Evolutionary conservation across 148 eudicot genomes (phyloP), one percentile per base, ranked within the genome.

Genomic region (Pharnaceum exiguum): DNA sequence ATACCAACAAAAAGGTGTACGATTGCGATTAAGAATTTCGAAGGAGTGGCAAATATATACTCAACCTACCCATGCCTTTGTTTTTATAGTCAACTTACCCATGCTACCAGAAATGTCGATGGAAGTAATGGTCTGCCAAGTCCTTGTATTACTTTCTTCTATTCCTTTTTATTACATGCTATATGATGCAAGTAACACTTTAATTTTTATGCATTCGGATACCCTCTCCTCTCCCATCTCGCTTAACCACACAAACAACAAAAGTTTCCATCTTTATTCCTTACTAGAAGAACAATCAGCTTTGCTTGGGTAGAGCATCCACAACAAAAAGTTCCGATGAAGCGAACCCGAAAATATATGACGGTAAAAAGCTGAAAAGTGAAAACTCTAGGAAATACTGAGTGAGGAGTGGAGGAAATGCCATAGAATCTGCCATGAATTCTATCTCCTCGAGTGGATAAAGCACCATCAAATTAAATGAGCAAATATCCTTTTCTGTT

Each of bases 181-280:
- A n/a, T n/a, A n/a, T n/a, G n/a, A n/a, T n/a, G n/a, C n/a, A n/a
- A n/a, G n/a, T n/a, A n/a, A n/a, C n/a, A n/a, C n/a, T n/a, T n/a
- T n/a, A n/a, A n/a, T n/a, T n/a, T 30, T 51, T 51, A 23, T 3
- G 12, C 16, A 53, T 53, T 53, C 57, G 32, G 28, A 21, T 53
- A 35, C 28, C 28, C 7, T 12, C 39, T 8, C 15, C 24, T 53
- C 43, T 43, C 5, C 10, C 17, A 23, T 35, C 28, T 7, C 57
- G 27, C 57, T 19, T 7, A 3, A 21, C 43, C 57, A 35, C 24
- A 18, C 28, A 35, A 19, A 53, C 25, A 22, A 16, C 12, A 30
- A 46, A 60, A 60, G 65, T 23, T 60, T n/a, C 22, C 1, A 47
- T 33, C 64, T 62, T 51, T 19, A 39, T 62, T 40, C 47, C 13